Conservation (phyloP, 2,329 filamentous ascomycete species). For the Ceratocystis huliohia region DNA sequence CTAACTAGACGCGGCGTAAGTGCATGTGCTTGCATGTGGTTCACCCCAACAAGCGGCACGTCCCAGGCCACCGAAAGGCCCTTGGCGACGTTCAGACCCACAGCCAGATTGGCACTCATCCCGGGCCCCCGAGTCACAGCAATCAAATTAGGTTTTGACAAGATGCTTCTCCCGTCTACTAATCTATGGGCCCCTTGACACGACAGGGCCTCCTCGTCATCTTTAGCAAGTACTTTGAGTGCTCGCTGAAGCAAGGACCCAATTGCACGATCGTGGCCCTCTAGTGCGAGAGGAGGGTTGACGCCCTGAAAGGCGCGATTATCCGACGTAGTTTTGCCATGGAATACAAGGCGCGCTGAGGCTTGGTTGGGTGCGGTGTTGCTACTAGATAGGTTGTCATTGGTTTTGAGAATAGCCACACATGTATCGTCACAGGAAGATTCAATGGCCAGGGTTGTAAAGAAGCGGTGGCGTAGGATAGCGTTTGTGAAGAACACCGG, state of each 20-base stretch:
- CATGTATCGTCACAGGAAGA: constrained; percentile 88
- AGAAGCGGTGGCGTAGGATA: constrained; percentile 25
- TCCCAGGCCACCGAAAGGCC: constrained; percentile 74
- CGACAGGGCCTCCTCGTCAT: constrained; percentile 21
- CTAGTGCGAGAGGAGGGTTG: constrained; percentile 61
- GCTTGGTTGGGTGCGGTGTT: neutral
- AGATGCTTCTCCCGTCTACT: constrained; percentile 25
- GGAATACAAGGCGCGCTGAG: constrained; percentile 54
- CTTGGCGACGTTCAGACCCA: constrained; percentile 74
- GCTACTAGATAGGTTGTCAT: neutral
- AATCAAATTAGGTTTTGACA: constrained; percentile 59
- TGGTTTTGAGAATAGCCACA: constrained; percentile 57
- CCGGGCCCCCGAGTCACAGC: constrained; percentile 82
- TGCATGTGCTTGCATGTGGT: constrained; percentile 97
- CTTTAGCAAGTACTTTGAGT: constrained; percentile 28
- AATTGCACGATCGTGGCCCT: constrained; percentile 61
- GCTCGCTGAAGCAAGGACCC: constrained; percentile 55
- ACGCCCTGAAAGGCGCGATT: constrained; percentile 65
- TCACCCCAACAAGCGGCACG: constrained; percentile 69
- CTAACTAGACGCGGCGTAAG: constrained; percentile 68
- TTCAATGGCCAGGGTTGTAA: constrained; percentile 61
- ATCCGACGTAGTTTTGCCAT: constrained; percentile 70
- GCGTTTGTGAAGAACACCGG: neutral
- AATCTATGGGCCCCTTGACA: constrained; percentile 16
- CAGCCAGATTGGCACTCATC: constrained; percentile 65